Conservation (phyloP, 768 basidiomycete species). For the Terana coerulea region DNA sequence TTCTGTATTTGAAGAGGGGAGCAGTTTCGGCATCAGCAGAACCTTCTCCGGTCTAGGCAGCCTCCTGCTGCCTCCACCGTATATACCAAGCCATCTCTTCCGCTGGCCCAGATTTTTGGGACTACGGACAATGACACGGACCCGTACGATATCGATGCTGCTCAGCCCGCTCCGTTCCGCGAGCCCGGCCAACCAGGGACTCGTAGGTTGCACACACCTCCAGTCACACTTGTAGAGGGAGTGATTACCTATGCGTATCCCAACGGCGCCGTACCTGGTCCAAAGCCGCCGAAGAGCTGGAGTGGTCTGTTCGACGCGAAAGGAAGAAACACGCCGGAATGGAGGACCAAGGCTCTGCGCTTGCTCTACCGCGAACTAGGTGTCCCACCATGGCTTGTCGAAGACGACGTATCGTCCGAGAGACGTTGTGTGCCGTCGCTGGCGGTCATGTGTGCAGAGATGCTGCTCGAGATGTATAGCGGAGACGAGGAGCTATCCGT, state of each 20-base stretch:
- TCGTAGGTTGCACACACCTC: slow-evolving; percentile 12
- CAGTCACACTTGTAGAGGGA: slow-evolving; percentile 12
- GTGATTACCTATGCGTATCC: slow-evolving; percentile 19
- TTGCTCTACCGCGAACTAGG: slow-evolving; percentile 40
- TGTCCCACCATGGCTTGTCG: slow-evolving; percentile 9
- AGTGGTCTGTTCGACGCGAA: slow-evolving; percentile 26
- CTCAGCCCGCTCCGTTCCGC: slow-evolving; percentile 14
- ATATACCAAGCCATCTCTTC: slow-evolving; percentile 44
- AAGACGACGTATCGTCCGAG: slow-evolving; percentile 9
- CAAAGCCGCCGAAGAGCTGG: slow-evolving; percentile 53
- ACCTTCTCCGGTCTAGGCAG: slow-evolving; percentile 34
- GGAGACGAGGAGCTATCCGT: slow-evolving; percentile 32
- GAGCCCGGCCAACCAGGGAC: slow-evolving; percentile 2
- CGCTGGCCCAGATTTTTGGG: slow-evolving; percentile 36
- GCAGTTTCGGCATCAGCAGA: slow-evolving; percentile 63
- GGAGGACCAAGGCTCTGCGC: slow-evolving; percentile 56
- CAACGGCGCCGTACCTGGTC: slow-evolving; percentile 22
- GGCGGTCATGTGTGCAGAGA: slow-evolving; percentile 52
- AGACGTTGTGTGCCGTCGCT: slow-evolving; percentile 58
- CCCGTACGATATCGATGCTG: background rate
- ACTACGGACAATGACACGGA: background rate
- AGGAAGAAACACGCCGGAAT: slow-evolving; percentile 27
- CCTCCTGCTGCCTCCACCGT: slow-evolving; percentile 7
- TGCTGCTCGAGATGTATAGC: slow-evolving; percentile 38
- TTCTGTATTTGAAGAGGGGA: slow-evolving; percentile 49